Conservation (phyloP, 2,329 filamentous ascomycete genomes). For the Zymoseptoria pseudotritici region DNA sequence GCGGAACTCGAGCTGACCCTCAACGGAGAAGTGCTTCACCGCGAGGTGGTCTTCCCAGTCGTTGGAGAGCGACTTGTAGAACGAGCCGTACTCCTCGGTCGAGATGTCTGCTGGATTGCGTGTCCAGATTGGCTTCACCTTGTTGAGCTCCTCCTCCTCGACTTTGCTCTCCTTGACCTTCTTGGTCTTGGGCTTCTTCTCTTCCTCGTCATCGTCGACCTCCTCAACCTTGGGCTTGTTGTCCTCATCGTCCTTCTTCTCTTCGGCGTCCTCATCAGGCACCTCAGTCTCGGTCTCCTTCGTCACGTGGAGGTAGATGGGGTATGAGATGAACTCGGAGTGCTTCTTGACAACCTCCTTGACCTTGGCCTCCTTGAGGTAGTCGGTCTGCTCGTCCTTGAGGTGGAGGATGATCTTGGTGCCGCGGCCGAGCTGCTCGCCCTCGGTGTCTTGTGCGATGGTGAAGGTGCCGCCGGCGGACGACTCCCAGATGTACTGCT, state of each 20-base stretch:
- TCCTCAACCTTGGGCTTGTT: slow-evolving; percentile 97
- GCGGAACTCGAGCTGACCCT: slow-evolving; percentile 99
- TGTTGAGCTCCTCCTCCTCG: slow-evolving; percentile 99
- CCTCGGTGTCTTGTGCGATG: slow-evolving; percentile 82
- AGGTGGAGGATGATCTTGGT: slow-evolving; percentile 98
- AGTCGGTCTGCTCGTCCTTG: slow-evolving; percentile 98
- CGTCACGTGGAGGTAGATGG: slow-evolving; percentile 98
- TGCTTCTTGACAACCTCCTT: slow-evolving; percentile 99
- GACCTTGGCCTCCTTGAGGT: slow-evolving; percentile 97
- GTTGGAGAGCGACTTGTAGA: slow-evolving; percentile 99
- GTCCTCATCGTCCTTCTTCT: slow-evolving; percentile 60
- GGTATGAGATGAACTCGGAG: slow-evolving; percentile 99
- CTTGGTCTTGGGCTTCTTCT: slow-evolving; percentile 97
- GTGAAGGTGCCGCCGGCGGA: slow-evolving; percentile 95
- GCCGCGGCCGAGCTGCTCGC: slow-evolving; percentile 83
- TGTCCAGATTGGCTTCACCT: slow-evolving; percentile 99
- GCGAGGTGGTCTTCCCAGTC: slow-evolving; percentile 99
- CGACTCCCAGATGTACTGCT: slow-evolving; percentile 99
- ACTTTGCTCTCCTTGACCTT: slow-evolving; percentile 98
- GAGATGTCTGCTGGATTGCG: slow-evolving; percentile 94
- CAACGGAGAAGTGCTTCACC: slow-evolving; percentile 99
- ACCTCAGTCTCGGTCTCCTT: slow-evolving; percentile 99
- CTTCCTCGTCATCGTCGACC: slow-evolving; percentile 67
- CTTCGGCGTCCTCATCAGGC: slow-evolving; percentile 86
- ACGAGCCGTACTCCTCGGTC: slow-evolving; percentile 93